Evolutionary conservation across 2,329 filamentous ascomycete species (phyloP), one percentile per base, ranked within the genome.

Genomic region (Eurotiales sp.): DNA sequence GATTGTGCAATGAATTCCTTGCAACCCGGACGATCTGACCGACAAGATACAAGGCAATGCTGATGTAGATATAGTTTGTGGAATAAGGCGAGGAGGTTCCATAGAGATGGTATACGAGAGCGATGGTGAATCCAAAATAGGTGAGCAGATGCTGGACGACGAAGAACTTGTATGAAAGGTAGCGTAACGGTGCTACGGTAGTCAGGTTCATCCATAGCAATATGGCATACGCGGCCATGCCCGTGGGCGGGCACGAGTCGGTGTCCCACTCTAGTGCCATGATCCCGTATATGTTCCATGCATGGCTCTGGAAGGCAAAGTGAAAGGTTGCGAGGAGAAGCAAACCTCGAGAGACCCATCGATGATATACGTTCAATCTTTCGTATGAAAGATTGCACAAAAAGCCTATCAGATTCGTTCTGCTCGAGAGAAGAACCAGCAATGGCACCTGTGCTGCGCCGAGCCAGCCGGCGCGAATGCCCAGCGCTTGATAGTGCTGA

Each of bases 401-500:
- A 12, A 72, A 61, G 12, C 72, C 75, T 53, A 79, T 72, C 39
- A 82, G 68, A 56, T 80, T 82, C 53, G 76, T 74, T 62, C 79
- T 79, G 6, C 77, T 77, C 1, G 78, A 72, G 27, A 82, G 71
- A 8, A 82, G 65, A 55, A 81, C 77, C 45, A 82, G 69, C n/a
- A 82, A 61, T 1, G 80, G 79, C 3, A 82, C 57, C 57, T 82
- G 79, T 6, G 72, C 68, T 40, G 81, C 66, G 8, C 77, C 72
- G 34, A 82, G 69, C 50, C 75, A 78, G 4, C 77, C 79, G 8
- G 75, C 76, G 30, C 79, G 74, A 58, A 81, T 82, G 12, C 75
- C 81, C 48, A 84, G 74, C 39, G 74, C 67, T 58, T 84, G 80
- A 69, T 76, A 81, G 37, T 70, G 66, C 66, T 76, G 75, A 41